These are phyloP conservation scores for Eucalyptus sideroxylon DNA, from an alignment of 345 rosid species.

Conservation along the genomic window DNA sequence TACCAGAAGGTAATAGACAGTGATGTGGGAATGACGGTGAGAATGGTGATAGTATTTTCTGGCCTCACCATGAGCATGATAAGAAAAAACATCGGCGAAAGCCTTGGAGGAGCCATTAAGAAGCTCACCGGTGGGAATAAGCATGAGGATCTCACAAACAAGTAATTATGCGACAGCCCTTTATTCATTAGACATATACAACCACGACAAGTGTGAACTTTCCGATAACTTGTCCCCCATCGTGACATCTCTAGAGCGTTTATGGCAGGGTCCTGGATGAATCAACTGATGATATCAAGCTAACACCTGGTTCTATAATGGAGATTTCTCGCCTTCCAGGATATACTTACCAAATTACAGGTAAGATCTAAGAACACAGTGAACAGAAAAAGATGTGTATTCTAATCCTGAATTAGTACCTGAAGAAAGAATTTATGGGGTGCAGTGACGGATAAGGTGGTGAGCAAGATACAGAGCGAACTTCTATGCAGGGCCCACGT, in stretches of 20 bases:
- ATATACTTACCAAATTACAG: constrained; percentile 19
- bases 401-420: neutral
- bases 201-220: neutral
- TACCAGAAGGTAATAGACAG: constrained; percentile 25
- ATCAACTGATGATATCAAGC: constrained; percentile 26
- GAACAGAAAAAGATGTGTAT: neutral
- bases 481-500: constrained; percentile 41
- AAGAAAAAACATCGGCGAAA: constrained; percentile 18
- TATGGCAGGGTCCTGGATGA: constrained; percentile 26
- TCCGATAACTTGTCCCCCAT: neutral
- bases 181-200: neutral
- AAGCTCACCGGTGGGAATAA: constrained; percentile 30
- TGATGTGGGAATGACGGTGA: constrained; percentile 18
- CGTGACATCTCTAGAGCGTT: neutral
- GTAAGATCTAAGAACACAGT: neutral
- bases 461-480: constrained; percentile 33
- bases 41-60: constrained; percentile 30
- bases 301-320: constrained; percentile 27
- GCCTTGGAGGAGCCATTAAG: constrained; percentile 27
- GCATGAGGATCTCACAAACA: constrained; percentile 21
- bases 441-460: constrained; percentile 30
- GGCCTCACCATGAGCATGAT: constrained; percentile 34
- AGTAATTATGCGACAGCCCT: neutral
- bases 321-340: constrained; percentile 37
- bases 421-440: neutral